Conservation (phyloP, 2,329 filamentous ascomycete genomes). For the Xylaria multiplex region DNA sequence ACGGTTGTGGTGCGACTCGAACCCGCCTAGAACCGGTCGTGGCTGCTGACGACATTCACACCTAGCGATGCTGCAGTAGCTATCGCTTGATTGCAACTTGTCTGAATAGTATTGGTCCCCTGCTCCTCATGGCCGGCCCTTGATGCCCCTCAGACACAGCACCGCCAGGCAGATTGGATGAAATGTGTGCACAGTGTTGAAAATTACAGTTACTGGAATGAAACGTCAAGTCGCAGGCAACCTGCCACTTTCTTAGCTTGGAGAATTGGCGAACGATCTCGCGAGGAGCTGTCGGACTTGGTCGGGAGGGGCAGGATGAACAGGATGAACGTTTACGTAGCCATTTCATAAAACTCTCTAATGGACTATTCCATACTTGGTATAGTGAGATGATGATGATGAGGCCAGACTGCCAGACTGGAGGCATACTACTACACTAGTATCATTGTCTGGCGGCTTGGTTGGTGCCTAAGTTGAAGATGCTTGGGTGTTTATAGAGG, state of each 20-base stretch:
- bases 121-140: neutral
- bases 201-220: neutral
- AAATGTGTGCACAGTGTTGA: neutral
- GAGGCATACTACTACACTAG: neutral
- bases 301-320: conserved; percentile 17
- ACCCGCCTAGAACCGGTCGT: conserved; percentile 12
- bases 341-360: neutral
- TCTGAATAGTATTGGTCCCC: conserved; percentile 34
- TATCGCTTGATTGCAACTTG: conserved; percentile 32
- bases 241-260: neutral
- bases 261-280: too few species aligned
- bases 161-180: conserved; percentile 3
- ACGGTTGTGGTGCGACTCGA: conserved; percentile 24
- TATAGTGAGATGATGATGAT: neutral
- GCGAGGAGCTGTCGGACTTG: neutral
- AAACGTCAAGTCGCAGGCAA: conserved; percentile 2
- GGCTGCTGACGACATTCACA: neutral
- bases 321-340: neutral
- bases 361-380: too few species aligned
- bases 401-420: neutral
- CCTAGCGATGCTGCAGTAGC: conserved; percentile 15
- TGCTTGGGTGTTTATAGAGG: too few species aligned
- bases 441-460: neutral
- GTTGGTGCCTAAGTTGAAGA: conserved; percentile 13
- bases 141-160: conserved; percentile 12